Base-by-base conservation (phyloP, 805 yeast species). In the Isabelozyma rhagii region DNA sequence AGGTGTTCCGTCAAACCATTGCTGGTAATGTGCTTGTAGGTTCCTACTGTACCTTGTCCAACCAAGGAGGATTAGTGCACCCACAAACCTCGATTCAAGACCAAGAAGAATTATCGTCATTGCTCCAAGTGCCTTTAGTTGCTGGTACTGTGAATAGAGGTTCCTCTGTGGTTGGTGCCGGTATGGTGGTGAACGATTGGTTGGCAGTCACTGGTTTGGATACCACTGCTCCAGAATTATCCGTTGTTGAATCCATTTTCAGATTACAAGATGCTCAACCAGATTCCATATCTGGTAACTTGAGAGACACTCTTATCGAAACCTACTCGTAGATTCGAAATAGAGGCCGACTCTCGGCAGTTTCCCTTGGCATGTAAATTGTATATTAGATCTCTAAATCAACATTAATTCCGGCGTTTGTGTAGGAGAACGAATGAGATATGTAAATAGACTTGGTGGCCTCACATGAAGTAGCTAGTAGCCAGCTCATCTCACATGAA, bases 61-160 rank as follows among this genome's bases (percentile, higher is more conserved):
- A 94, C 75, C 97, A 92, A 71, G 99, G 99, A 69, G 99, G 98
- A 56, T 78, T 94, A 57, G 99, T 94, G 47, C 99, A 94, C 72
- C 97, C 99, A 39, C 97, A 90, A 70, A 96, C 99, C 41, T 84
- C 96, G 36, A 84, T 94, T 51, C 97, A 94, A 72, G 99, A 94
- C 69, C 99, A 94, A 77, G 99, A 94, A 76, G 99, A 94, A 75
- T 80, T 94, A 60, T 89, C 97, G 7, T 90, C 97, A 44, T 79
- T 94, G 67, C 79, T 94, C 62, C 99, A 94, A 75, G 96, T 94
- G 41, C 99, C 99, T 48, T 79, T 94, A 56, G 99, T 94, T 45
- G 99, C 99, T 6, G 99, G 99, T 71, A 92, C 97, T 39, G 92
- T 94, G 51, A 94, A 94, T 78, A 86, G 99, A 71, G 99, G 99